Conservation (phyloP, 345 rosid species). For the Psidium guajava region DNA sequence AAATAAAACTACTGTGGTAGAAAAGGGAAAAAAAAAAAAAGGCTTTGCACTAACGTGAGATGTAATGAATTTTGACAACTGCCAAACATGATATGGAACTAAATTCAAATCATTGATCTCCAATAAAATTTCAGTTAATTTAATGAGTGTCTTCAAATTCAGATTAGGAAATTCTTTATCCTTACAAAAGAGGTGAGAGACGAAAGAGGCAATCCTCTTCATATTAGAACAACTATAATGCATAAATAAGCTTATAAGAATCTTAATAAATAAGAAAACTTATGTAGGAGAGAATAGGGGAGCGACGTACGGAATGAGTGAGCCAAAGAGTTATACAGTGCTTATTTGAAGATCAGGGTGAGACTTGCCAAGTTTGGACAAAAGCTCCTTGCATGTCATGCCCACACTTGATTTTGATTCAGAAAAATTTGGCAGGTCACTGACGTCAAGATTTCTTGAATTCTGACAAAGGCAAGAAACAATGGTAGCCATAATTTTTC, state of each 20-base stretch:
- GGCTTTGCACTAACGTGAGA: not conserved
- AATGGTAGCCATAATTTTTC: conserved; percentile 31
- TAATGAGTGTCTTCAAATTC: not conserved
- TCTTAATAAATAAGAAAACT: not conserved
- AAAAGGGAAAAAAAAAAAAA: not conserved
- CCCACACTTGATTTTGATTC: conserved; percentile 10
- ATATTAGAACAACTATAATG: not conserved
- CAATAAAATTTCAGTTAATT: not conserved
- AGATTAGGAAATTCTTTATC: not conserved
- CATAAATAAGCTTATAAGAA: not conserved
- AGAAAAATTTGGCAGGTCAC: conserved; percentile 32
- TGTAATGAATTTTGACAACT: not conserved
- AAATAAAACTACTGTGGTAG: not conserved
- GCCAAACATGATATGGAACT: not conserved
- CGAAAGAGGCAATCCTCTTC: not conserved
- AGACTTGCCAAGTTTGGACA: conserved; percentile 10
- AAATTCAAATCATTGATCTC: not conserved
- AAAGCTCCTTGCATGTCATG: conserved; percentile 16
- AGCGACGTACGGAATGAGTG: not conserved
- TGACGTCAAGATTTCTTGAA: conserved; percentile 15
- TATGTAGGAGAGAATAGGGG: not conserved
- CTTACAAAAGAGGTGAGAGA: not conserved
- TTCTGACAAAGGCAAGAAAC: conserved; percentile 38
- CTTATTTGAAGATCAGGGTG: not conserved
- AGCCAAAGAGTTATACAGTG: conserved; percentile 4